phyloP scores from a whole-genome alignment of 2,329 filamentous ascomycete species.

The Phialophora macrospora region DNA sequence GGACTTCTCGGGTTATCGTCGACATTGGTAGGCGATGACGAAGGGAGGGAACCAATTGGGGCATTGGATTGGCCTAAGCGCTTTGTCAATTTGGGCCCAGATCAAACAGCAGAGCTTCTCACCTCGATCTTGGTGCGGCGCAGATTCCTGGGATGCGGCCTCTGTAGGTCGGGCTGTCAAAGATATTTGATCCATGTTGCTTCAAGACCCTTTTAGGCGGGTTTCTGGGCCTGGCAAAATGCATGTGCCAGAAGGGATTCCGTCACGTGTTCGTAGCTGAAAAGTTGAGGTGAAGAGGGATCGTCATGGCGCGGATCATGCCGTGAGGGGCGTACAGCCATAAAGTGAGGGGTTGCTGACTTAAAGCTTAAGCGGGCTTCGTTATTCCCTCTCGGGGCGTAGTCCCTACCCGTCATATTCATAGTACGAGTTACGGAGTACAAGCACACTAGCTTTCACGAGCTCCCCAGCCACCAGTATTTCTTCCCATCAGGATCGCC shows the following conservation, averaged over 20 bases:
- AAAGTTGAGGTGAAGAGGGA: neutral
- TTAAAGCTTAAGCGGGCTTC: neutral
- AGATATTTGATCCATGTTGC: constrained; percentile 1
- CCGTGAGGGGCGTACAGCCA: neutral
- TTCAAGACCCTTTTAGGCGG: neutral
- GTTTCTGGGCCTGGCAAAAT: neutral
- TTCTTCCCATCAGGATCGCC: neutral
- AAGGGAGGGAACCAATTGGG: constrained; percentile 7
- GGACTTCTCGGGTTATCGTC: constrained; percentile 36
- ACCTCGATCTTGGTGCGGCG: constrained; percentile 19
- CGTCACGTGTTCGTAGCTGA: neutral
- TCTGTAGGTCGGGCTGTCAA: neutral
- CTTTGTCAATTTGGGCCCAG: neutral
- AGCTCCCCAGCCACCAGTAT: constrained; percentile 16
- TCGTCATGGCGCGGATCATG: neutral
- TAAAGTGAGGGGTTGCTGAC: neutral
- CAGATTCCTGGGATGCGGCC: neutral
- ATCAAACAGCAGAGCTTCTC: constrained; percentile 2
- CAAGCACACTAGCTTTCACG: neutral
- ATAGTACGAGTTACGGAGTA: too few species aligned
- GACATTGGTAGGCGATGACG: neutral
- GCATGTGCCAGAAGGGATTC: neutral
- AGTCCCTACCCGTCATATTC: too few species aligned
- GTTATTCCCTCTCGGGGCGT: too few species aligned
- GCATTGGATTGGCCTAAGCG: neutral